A percentile compares a stretch with the other conserved stretches of the same genome.
Evolutionary conservation across 179 eudicot species (phyloP).

Genomic region (Kewa caespitosa): DNA sequence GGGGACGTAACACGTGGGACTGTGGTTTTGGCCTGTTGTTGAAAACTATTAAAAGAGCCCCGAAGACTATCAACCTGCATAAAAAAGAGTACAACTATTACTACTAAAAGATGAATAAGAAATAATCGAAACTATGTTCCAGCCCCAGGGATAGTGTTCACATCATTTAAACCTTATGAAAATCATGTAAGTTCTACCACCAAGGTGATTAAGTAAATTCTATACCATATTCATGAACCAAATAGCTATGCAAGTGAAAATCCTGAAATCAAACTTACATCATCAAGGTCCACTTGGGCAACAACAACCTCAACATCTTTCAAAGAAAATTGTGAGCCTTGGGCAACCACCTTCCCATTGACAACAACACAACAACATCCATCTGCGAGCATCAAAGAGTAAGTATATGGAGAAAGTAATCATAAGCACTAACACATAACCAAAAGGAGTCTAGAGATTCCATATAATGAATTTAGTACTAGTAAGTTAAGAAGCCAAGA

Average conservation of each 20-base stretch:
- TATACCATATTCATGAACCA: neutral
- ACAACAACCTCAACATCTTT: slow-evolving; percentile 88
- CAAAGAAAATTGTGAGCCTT: slow-evolving; percentile 94
- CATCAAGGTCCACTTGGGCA: slow-evolving; percentile 93
- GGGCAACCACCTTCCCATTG: slow-evolving; percentile 93
- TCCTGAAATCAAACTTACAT: slow-evolving; percentile 44
- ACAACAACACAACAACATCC: slow-evolving; percentile 90
- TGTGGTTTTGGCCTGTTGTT: slow-evolving; percentile 74
- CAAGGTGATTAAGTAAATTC: neutral
- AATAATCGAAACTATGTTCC: no score
- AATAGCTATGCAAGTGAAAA: neutral
- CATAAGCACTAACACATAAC: neutral
- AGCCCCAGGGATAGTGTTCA: neutral
- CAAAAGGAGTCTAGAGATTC: neutral
- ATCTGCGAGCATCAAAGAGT: slow-evolving; percentile 49
- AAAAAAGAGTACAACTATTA: no score
- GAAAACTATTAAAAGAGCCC: slow-evolving; percentile 80
- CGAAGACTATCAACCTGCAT: slow-evolving; percentile 84
- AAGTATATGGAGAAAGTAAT: neutral
- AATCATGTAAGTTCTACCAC: neutral
- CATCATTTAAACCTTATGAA: neutral
- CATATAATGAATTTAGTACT: no score
- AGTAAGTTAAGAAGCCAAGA: neutral
- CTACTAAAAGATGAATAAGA: no score
- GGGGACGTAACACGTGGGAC: slow-evolving; percentile 56